Conservation (phyloP, 2,329 filamentous ascomycete genomes). For the Amauroascus niger region DNA sequence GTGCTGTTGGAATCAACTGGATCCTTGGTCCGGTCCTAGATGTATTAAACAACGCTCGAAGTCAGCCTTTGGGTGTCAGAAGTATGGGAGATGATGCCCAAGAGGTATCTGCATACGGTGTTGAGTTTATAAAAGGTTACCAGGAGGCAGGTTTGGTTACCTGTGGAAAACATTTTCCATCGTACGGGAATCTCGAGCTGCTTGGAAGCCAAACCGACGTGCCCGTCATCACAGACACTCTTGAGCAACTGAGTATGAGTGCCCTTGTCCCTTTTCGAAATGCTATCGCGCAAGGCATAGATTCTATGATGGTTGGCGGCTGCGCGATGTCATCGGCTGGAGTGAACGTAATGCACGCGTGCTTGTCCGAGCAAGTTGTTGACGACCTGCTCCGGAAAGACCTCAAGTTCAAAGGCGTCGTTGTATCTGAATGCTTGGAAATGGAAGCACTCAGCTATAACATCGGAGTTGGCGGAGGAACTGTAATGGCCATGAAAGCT, state of each 20-base stretch:
- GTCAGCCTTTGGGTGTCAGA: conserved; percentile 81
- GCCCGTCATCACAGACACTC: conserved; percentile 86
- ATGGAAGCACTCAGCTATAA: conserved; percentile 95
- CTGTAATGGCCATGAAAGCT: conserved; percentile 93
- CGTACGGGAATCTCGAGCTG: conserved; percentile 90
- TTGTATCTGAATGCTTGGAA: conserved; percentile 88
- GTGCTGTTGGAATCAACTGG: conserved; percentile 88
- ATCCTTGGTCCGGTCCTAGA: conserved; percentile 91
- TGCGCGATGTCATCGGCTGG: conserved; percentile 85
- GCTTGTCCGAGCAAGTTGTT: conserved; percentile 83
- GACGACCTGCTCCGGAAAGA: conserved; percentile 82
- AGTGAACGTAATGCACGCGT: conserved; percentile 92
- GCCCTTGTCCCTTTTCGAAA: conserved; percentile 86
- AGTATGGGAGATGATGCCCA: conserved; percentile 89
- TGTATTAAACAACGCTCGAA: conserved; percentile 83
- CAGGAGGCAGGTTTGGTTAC: conserved; percentile 82
- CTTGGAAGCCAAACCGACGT: conserved; percentile 84
- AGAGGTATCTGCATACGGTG: conserved; percentile 85
- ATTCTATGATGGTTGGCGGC: conserved; percentile 92
- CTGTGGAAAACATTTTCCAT: conserved; percentile 93
- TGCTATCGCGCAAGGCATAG: conserved; percentile 74
- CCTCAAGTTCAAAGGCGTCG: conserved; percentile 80
- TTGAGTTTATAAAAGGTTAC: conserved; percentile 84
- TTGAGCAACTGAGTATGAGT: conserved; percentile 86
- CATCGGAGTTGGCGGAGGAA: conserved; percentile 92